These are phyloP conservation scores for Trichoderma pleuroti DNA, from an alignment of 2,329 filamentous ascomycete species.

Conservation along the genomic window DNA sequence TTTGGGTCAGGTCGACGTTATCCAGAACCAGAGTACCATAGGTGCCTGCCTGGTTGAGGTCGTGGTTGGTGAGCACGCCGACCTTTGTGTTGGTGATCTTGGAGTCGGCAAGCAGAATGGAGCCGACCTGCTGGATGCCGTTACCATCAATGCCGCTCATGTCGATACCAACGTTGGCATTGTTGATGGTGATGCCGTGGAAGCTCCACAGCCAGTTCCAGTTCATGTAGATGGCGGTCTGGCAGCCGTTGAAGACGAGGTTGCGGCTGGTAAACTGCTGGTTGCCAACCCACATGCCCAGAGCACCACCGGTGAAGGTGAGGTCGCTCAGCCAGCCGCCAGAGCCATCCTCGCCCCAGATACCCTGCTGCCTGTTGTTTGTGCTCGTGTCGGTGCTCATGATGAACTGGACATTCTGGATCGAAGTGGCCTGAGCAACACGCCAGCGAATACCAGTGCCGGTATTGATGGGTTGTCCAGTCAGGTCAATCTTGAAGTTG, in stretches of 20 bases:
- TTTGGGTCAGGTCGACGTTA: conserved; percentile 77
- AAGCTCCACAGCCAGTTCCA: conserved; percentile 90
- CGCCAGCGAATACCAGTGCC: conserved; percentile 81
- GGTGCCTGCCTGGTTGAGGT: conserved; percentile 56
- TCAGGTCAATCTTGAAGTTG: conserved; percentile 78
- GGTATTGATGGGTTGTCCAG: conserved; percentile 54
- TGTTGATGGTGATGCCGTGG: conserved; percentile 71
- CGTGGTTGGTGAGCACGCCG: conserved; percentile 69
- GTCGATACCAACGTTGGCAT: conserved; percentile 72
- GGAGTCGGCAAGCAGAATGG: conserved; percentile 78
- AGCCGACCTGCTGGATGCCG: conserved; percentile 74
- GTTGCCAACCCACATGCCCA: conserved; percentile 76
- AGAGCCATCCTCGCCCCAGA: conserved; percentile 83
- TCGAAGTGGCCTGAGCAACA: conserved; percentile 75
- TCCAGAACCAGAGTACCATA: conserved; percentile 82
- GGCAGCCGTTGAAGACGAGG: conserved; percentile 74
- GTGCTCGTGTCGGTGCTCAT: conserved; percentile 65
- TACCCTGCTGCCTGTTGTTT: conserved; percentile 67
- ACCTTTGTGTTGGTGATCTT: conserved; percentile 70
- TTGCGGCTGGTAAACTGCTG: conserved; percentile 88
- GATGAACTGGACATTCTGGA: conserved; percentile 79
- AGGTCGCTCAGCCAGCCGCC: conserved; percentile 82
- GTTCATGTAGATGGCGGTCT: conserved; percentile 83
- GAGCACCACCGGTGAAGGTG: conserved; percentile 76
- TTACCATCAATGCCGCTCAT: conserved; percentile 58